These are phyloP conservation scores for Xylogone sp. DNA, from an alignment of 2,329 filamentous ascomycete genomes.

Conservation along the genomic window DNA sequence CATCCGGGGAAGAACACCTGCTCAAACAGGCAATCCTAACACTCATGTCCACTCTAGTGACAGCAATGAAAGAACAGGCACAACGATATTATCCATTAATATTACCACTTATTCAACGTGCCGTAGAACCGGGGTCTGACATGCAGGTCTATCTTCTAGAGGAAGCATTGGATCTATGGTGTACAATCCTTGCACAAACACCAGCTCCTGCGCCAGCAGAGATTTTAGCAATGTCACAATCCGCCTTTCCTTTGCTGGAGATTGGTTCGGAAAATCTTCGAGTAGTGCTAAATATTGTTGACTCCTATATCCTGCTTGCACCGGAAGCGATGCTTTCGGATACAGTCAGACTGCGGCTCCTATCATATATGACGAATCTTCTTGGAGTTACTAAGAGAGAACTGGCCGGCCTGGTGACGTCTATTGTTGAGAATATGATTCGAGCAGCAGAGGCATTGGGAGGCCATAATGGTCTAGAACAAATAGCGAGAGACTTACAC, in stretches of 20 bases:
- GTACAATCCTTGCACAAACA: constrained; percentile 65
- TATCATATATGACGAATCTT: constrained; percentile 45
- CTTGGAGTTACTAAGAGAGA: constrained; percentile 54
- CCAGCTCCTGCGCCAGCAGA: constrained; percentile 56
- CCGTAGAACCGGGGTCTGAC: constrained; percentile 71
- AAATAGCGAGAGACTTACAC: constrained; percentile 64
- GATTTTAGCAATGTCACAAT: constrained; percentile 59
- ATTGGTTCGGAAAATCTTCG: constrained; percentile 61
- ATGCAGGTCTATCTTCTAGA: constrained; percentile 81
- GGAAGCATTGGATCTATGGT: constrained; percentile 88
- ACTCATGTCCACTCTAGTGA: constrained; percentile 80
- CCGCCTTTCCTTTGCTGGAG: constrained; percentile 62
- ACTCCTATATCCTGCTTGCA: constrained; percentile 68
- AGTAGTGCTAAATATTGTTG: constrained; percentile 59
- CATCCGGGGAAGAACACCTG: constrained; percentile 74
- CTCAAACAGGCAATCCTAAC: constrained; percentile 92
- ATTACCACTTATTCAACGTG: constrained; percentile 76
- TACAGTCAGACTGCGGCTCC: constrained; percentile 45
- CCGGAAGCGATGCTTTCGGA: constrained; percentile 62
- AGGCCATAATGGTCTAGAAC: constrained; percentile 53
- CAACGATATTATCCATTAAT: constrained; percentile 76
- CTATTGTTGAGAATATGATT: constrained; percentile 62
- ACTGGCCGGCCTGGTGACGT: constrained; percentile 52
- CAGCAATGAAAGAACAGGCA: constrained; percentile 76
- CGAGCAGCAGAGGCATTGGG: constrained; percentile 59